phyloP scores from a whole-genome alignment of 306 rosid genomes.

The Malus asiatica region DNA sequence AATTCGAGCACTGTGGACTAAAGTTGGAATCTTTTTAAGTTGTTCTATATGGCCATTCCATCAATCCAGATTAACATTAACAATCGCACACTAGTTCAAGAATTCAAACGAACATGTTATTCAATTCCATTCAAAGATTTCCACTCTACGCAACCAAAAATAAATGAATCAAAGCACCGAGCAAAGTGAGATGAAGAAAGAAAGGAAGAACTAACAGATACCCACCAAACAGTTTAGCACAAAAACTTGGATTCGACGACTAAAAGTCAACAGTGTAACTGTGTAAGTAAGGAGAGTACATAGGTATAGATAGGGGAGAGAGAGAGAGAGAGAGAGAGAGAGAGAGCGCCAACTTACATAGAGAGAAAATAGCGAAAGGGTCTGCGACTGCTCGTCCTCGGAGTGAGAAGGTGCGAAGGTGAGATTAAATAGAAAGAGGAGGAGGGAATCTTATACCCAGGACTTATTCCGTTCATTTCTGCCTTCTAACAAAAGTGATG shows the following conservation, averaged over 20 bases:
- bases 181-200: background rate
- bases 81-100: background rate
- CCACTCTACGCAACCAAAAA: background rate
- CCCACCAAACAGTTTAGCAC: background rate
- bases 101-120: background rate
- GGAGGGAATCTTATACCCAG: too few relatives aligned
- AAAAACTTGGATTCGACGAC: background rate
- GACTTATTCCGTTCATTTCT: too few relatives aligned
- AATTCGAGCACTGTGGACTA: background rate
- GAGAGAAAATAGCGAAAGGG: constrained; percentile 1
- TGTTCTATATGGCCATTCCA: background rate
- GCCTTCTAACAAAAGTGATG: too few relatives aligned
- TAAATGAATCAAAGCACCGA: background rate
- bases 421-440: background rate
- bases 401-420: background rate
- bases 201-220: background rate
- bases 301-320: too few relatives aligned
- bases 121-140: background rate
- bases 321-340: background rate
- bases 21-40: background rate
- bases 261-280: too few relatives aligned
- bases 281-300: background rate
- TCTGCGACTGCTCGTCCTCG: background rate
- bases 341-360: constrained; percentile 13
- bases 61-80: background rate